Evolutionary conservation across 164 flowering plant genomes (phyloP), one percentile per base, ranked within the genome.

Genomic region (Berberis vulgaris): DNA sequence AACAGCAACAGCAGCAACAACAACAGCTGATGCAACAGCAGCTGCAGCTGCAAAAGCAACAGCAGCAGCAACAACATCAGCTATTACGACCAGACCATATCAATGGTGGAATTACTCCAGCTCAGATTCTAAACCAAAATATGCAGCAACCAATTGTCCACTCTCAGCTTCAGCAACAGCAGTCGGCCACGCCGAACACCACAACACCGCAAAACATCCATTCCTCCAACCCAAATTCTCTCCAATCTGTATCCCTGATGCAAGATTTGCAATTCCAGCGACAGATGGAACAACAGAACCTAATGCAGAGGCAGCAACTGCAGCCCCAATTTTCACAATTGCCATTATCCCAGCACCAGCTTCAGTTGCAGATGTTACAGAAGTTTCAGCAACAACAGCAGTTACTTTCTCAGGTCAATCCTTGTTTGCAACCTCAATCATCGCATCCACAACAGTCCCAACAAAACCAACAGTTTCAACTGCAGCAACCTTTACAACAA

Each of bases 341-440:
- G 54, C 88, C 79, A 62, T 63, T 78, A 65, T 59, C 93, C 3
- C 89, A 86, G 45, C 82, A 80, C 67, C 98, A 86, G 69, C 66
- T 82, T 54, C 91, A 86, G 72, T 58, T 84, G 61, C 94, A 89
- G 59, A 73, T 89, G 66, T 62, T 89, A 41, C 96, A 89, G 77
- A 89, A 82, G 79, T 79, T 84, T 68, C 92, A 86, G 66, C 89
- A 87, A 76, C 96, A 86, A 65, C 89, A 82, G 56, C 92, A 87
- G 44, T 76, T 84, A n/a, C 64, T 62, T 59, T 83, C 57, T 75
- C 84, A 5, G 96, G 84, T 59, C 95, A 83, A 54, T 68, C 87
- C 77, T 8, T n/a, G 68, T 61, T 86, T 81, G 47, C 86, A 78
- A 43, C 72, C 86, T 56, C 60, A 65, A 54, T 77, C 81, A 59